Evolutionary conservation across 345 rosid species (phyloP).

Genomic region (Sisymbrium irio): DNA sequence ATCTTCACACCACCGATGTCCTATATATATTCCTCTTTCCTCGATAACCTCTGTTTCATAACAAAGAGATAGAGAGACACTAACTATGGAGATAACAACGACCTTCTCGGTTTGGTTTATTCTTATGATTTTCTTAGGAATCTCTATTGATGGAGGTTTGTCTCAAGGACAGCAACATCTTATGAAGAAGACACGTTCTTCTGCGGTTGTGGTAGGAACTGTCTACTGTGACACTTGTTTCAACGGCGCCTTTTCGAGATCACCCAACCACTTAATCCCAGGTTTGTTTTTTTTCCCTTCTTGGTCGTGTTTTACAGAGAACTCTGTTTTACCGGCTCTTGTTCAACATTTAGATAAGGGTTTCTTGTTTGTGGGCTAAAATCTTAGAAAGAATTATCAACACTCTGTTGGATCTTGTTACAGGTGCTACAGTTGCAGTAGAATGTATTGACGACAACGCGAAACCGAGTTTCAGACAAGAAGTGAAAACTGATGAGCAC

Average conservation of each 20-base stretch:
- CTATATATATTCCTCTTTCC: slow-evolving; percentile 7
- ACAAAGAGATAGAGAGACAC: neutral
- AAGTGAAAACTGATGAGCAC: slow-evolving; percentile 61
- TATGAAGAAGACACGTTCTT: slow-evolving; percentile 41
- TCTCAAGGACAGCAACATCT: slow-evolving; percentile 26
- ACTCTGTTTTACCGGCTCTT: neutral
- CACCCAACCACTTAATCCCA: slow-evolving; percentile 66
- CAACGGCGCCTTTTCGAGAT: slow-evolving; percentile 48
- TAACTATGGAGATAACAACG: slow-evolving; percentile 24
- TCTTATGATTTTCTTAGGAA: slow-evolving; percentile 18
- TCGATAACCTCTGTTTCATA: neutral
- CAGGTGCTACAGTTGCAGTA: slow-evolving; percentile 81
- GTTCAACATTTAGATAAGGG: neutral
- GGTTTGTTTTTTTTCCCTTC: slow-evolving; percentile 35
- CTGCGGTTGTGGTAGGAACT: slow-evolving; percentile 75
- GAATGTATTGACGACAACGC: slow-evolving; percentile 59
- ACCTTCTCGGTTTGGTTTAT: slow-evolving; percentile 20
- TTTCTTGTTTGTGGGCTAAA: neutral
- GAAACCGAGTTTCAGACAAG: slow-evolving; percentile 45
- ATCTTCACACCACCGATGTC: neutral
- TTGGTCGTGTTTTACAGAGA: neutral
- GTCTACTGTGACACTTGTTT: slow-evolving; percentile 92
- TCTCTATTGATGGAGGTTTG: neutral
- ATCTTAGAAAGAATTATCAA: neutral
- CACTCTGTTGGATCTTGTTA: neutral